phyloP scores from a whole-genome alignment of 2,329 filamentous ascomycete species.

The Didymella segeticola region DNA sequence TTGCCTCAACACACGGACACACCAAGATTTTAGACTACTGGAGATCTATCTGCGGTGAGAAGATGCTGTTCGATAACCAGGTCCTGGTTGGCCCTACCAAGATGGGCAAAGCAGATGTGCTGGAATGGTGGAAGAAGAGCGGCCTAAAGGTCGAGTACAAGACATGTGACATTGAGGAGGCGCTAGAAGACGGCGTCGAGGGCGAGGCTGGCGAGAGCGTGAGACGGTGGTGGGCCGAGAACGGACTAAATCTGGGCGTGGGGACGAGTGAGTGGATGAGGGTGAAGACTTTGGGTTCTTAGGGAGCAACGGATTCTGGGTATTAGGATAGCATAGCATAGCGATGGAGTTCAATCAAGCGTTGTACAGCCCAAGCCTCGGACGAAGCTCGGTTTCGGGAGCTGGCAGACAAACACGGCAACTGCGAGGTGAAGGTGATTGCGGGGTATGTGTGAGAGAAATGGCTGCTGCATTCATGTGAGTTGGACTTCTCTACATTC shows the following conservation, averaged over 20 bases:
- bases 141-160: constrained; percentile 86
- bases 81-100: constrained; percentile 87
- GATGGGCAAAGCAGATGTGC: constrained; percentile 80
- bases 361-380: not conserved
- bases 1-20: constrained; percentile 84
- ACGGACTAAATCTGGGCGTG: constrained; percentile 80
- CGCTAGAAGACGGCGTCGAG: constrained; percentile 83
- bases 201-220: constrained; percentile 73
- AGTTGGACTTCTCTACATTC: not conserved
- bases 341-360: constrained; percentile 13
- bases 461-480: too few relatives aligned
- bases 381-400: constrained; percentile 3
- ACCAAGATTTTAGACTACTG: constrained; percentile 84
- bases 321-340: constrained; percentile 16
- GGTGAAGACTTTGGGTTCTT: constrained; percentile 67
- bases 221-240: constrained; percentile 84
- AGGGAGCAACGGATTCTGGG: not conserved
- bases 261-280: constrained; percentile 91
- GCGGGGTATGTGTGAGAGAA: not conserved
- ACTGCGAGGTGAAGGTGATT: too few relatives aligned
- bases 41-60: constrained; percentile 75
- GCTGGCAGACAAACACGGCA: constrained; percentile 2
- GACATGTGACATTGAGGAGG: constrained; percentile 94
- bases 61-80: constrained; percentile 82
- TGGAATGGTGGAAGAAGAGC: constrained; percentile 91